Base-by-base conservation (phyloP, 1,284 basidiomycete species). In the Caloboletus firmus region DNA sequence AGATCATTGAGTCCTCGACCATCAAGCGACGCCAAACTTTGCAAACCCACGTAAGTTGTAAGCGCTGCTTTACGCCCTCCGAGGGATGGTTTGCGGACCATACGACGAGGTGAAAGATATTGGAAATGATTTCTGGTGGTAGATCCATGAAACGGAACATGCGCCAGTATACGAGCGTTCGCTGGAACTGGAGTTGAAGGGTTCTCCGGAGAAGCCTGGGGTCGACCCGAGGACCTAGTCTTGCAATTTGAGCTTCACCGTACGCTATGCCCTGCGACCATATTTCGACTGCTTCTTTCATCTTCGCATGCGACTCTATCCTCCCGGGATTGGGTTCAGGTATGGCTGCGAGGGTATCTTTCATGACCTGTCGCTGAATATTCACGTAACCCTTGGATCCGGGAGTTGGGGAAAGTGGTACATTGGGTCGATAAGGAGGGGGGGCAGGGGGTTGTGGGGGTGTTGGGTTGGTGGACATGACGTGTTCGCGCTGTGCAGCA, bases 91-190 rank as follows among this genome's bases (percentile, higher is more conserved):
- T 56, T 13, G 73, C 62, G 26, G 79, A 76, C 79, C 79, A 83
- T 43, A 76, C 73, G 40, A 80, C 77, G 58, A 74, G 73, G 53
- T 79, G 80, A 58, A 89, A 80, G 57, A 89, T 86, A 53, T 80
- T 77, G 66, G 69, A 69, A 55, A 88, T 68, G 56, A 89, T 82
- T 65, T 89, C 87, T 32, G 70, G 63, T 2, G 87, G 87, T 9
- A 89, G 74, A 39, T 82, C 74, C 65, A 80, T 79, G 54, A 88
- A 72, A 37, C 78, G 79, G 66, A 89, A 87, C 44, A 74, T 51
- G 36, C 72, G 68, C 70, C 74, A 81, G 47, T 71, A 71, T n/a
- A 74, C 54, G 53, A 75, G 37, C 51, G 69, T 67, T 28, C 52
- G 54, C 11, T 56, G 55, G 49, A 57, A 59, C 47, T 58, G 55